Base-by-base conservation (phyloP, 208 protist genomes). In the Acanthamoeba castellanii region DNA sequence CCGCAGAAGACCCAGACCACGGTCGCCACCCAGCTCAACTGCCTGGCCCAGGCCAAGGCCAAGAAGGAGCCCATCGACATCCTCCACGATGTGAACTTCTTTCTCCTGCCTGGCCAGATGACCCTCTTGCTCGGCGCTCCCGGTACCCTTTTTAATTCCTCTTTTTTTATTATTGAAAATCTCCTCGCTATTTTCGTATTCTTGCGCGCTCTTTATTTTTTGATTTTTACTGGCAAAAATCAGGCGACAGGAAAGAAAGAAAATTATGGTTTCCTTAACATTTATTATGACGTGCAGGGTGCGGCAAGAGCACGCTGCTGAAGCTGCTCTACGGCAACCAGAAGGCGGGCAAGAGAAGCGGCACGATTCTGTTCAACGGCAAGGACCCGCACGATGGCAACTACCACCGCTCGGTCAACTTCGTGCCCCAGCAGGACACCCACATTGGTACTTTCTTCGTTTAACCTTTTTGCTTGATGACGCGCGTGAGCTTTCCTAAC, bases 371-470 rank as follows among this genome's bases (percentile, higher is more conserved):
- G n/a, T 94, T 92, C 93, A 95, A 30, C 37, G 85, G 72, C 34
- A 42, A 95, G 94, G 30, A 34, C 78, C 42, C 30, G 55, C 42
- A 16, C 42, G 6, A 89, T 11, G 14, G 66, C 92, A 70, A 66
- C 94, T 90, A 72, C 11, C 22, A 57, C 66, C 61, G 70, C 20
- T 8, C 89, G 9, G 64, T 61, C 66, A 59, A 90, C 14, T 97
- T 96, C 66, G 95, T 96, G 27, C 30, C 78, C 11, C 96, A 97
- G 55, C 59, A 57, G 14, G 96, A 97, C 74, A 95, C 87, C 47
- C 96, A 97, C 25, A 95, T 96, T 42, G 45, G 88, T 93, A 59
- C 34, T 7, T 47, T 76, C 76, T 18, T 11, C 7, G 55, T 13
- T 42, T 52, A 5, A 55, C 8, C 50, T 9, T 55, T 55, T 55